Base-by-base conservation (phyloP, 2,329 filamentous ascomycete genomes). In the Basipetospora chlamydospora region DNA sequence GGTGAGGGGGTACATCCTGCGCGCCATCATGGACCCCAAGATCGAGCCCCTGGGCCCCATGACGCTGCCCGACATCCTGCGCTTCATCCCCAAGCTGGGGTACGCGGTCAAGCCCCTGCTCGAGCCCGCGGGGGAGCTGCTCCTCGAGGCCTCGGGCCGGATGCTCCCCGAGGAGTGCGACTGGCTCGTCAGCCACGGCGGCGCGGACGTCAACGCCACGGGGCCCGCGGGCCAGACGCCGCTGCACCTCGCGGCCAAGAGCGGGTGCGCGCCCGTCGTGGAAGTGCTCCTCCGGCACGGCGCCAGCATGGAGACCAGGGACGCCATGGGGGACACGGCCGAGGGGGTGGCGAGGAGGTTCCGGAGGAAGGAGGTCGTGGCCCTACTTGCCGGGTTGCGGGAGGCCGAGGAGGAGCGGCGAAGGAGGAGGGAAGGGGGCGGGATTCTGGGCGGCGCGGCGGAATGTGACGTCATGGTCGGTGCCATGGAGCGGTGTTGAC, bases 31-130 rank as follows among this genome's bases (percentile, higher is more conserved):
- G 6, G 12, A 21, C 23, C 36, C 36, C 2, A 38, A 38, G 18
- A 16, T 38, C 3, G 36, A 38, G 17, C 12, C 36, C 15, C 29
- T 33, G 11, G 36, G 29, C 3, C 36, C 36, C 28, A 38, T 38
- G 36, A 18, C 15, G 6, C 15, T 38, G 9, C 21, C 29, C 4
- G 36, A 38, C 16, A 29, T 33, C 7, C 22, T 38, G 11, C 9
- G 25, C n/a, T 33, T 38, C 11, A 32, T 38, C 7, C 36, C 36
- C 10, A 18, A 33, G n/a, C 29, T 38, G 7, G 36, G 36, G 9
- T 38, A 33, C 25, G 13, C 20, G 15, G n/a, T n/a, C n/a, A 15
- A 20, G 22, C 7, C 21, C 17, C 10, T 28, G 12, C 36, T 38
- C 10, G 13, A 33, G 23, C 36, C 36, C 2, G 10, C 33, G 3